phyloP scores from a whole-genome alignment of 495 filamentous ascomycete genomes.

The Bombardia bombarda region DNA sequence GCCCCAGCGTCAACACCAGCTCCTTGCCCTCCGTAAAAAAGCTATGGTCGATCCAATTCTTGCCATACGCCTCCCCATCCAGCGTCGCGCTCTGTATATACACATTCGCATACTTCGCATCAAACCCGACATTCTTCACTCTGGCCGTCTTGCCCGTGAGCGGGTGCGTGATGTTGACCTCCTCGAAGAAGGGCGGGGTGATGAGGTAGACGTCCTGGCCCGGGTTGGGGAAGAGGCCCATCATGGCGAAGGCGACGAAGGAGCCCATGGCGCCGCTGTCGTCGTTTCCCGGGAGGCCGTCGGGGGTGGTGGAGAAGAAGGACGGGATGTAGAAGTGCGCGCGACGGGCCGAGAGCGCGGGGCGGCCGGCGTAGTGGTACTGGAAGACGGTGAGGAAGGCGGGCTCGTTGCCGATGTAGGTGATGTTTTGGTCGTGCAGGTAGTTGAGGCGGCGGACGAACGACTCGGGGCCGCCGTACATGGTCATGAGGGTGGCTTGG shows the following conservation, averaged over 20 bases:
- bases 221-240: conserved; percentile 67
- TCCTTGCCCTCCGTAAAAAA: conserved; percentile 67
- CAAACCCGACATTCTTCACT: conserved; percentile 54
- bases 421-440: conserved; percentile 56
- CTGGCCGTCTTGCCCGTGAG: conserved; percentile 55
- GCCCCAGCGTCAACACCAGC: conserved; percentile 58
- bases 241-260: conserved; percentile 62
- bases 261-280: conserved; percentile 67
- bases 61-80: conserved; percentile 54
- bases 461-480: conserved; percentile 50
- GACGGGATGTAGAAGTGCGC: conserved; percentile 60
- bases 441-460: conserved; percentile 58
- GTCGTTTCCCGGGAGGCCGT: conserved; percentile 64
- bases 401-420: conserved; percentile 68
- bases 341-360: conserved; percentile 52
- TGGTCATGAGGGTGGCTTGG: conserved; percentile 52
- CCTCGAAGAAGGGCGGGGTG: conserved; percentile 57
- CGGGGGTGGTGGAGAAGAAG: conserved; percentile 51
- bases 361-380: conserved; percentile 64
- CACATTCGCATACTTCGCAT: conserved; percentile 51
- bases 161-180: conserved; percentile 53
- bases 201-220: conserved; percentile 73
- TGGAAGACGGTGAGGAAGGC: conserved; percentile 62
- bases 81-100: conserved; percentile 68
- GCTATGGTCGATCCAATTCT: conserved; percentile 66